Percentiles rank a stretch among this genome's conserved stretches.
Evolutionary conservation across 805 yeast species (phyloP).

Genomic region (Priceomyces carsonii): DNA sequence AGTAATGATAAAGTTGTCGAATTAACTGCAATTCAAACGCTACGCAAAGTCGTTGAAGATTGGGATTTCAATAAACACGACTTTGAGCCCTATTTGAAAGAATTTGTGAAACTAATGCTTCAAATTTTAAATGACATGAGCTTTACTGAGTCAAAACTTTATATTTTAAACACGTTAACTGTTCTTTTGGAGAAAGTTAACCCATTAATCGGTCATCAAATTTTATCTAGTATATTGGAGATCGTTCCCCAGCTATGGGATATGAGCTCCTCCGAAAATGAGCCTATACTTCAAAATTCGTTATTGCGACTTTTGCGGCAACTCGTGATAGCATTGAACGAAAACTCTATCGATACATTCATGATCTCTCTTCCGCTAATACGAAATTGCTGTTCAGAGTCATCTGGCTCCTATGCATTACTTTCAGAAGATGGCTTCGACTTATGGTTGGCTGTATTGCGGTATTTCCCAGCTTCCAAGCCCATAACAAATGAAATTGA

Average conservation of each 20-base stretch:
- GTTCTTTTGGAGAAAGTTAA: conserved; percentile 63
- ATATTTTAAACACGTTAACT: conserved; percentile 66
- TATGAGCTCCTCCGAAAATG: conserved; percentile 45
- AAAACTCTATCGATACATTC: conserved; percentile 49
- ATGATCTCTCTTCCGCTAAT: conserved; percentile 66
- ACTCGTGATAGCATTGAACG: conserved; percentile 56
- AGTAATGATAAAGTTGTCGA: conserved; percentile 77
- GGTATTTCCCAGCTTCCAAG: conserved; percentile 49
- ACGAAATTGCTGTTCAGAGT: conserved; percentile 57
- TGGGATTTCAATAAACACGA: conserved; percentile 77
- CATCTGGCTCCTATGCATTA: conserved; percentile 45
- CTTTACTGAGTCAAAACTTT: conserved; percentile 75
- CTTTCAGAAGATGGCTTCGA: conserved; percentile 86
- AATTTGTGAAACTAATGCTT: conserved; percentile 51
- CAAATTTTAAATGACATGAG: conserved; percentile 50
- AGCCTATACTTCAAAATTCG: conserved; percentile 40
- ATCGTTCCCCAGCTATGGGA: conserved; percentile 81
- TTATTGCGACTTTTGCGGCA: conserved; percentile 56
- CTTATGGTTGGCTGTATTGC: conserved; percentile 72
- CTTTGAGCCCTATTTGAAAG: conserved; percentile 65
- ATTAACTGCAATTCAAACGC: conserved; percentile 69
- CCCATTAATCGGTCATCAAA: conserved; percentile 55
- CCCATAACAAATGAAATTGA: conserved; percentile 39
- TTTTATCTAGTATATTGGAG: conserved; percentile 50
- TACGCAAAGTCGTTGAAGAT: conserved; percentile 73